Percentiles rank a stretch among this genome's conserved stretches.
phyloP scores from a whole-genome alignment of 148 eudicot species.

The Beta vulgaris region DNA sequence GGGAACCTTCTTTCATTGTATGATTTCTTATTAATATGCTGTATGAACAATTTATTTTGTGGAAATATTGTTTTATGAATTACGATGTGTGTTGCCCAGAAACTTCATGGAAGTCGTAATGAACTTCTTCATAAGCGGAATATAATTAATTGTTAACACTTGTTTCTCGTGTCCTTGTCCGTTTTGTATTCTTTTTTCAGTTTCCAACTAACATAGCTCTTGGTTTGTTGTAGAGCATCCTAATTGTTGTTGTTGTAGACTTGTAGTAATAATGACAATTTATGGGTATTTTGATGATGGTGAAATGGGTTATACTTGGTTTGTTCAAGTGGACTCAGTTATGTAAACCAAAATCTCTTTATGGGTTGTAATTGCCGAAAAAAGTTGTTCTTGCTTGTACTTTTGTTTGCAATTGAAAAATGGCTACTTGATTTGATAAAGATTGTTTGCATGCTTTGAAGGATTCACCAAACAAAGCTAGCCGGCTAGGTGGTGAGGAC shows the following conservation, averaged over 20 bases:
- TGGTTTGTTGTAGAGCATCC: no score
- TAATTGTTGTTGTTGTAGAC: not conserved
- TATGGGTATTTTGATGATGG: not conserved
- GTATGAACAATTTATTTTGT: no score
- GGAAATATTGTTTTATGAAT: no score
- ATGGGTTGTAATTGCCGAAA: not conserved
- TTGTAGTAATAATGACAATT: not conserved
- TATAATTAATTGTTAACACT: no score
- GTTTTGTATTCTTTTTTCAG: no score
- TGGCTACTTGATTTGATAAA: not conserved
- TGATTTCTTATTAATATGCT: no score
- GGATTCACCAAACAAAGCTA: slow-evolving; percentile 4
- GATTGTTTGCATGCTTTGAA: slow-evolving; percentile 9
- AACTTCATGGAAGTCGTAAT: no score
- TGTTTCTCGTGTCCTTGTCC: no score
- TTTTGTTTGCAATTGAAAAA: not conserved
- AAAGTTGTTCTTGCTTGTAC: not conserved
- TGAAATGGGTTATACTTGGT: not conserved
- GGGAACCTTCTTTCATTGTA: slow-evolving; percentile 21
- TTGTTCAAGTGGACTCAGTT: not conserved
- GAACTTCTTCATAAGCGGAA: no score
- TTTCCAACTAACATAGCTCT: no score
- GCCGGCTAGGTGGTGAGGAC: not conserved
- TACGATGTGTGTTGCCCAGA: no score
- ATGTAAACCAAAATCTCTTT: not conserved